Conservation (phyloP, 805 yeast genomes). For the Phaffomyces antillensis region DNA sequence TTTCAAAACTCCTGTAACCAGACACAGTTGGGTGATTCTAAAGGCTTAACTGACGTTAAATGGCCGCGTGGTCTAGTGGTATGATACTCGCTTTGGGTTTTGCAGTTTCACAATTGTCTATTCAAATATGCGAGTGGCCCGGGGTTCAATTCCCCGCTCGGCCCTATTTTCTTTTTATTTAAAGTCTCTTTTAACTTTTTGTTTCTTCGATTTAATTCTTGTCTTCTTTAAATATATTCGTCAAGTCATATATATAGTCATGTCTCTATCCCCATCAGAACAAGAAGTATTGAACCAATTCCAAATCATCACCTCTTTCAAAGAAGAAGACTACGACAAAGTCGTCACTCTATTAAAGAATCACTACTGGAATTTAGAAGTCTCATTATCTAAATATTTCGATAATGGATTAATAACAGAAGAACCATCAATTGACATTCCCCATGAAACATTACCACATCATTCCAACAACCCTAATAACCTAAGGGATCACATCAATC, state of each 20-base stretch:
- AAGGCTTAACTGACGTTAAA: too few relatives aligned
- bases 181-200: too few relatives aligned
- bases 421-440: constrained; percentile 3
- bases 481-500: not conserved
- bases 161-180: too few relatives aligned
- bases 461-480: not conserved
- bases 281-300: constrained; percentile 39
- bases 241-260: not conserved
- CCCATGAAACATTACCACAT: constrained; percentile 4
- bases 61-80: too few relatives aligned
- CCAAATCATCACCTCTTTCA: constrained; percentile 42
- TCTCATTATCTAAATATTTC: constrained; percentile 53
- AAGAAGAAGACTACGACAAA: constrained; percentile 39
- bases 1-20: too few relatives aligned
- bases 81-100: too few relatives aligned
- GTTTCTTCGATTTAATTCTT: too few relatives aligned
- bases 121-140: too few relatives aligned
- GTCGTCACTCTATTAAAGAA: constrained; percentile 40
- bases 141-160: too few relatives aligned
- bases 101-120: too few relatives aligned
- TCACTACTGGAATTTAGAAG: constrained; percentile 55
- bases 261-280: constrained; percentile 30
- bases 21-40: too few relatives aligned
- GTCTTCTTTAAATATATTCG: not conserved
- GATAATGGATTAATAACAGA: constrained; percentile 38